Percentiles rank a stretch among this genome's conserved stretches.
These are phyloP conservation scores for Penicillium sp. DNA, from an alignment of 2,329 filamentous ascomycete genomes.

Conservation along the genomic window DNA sequence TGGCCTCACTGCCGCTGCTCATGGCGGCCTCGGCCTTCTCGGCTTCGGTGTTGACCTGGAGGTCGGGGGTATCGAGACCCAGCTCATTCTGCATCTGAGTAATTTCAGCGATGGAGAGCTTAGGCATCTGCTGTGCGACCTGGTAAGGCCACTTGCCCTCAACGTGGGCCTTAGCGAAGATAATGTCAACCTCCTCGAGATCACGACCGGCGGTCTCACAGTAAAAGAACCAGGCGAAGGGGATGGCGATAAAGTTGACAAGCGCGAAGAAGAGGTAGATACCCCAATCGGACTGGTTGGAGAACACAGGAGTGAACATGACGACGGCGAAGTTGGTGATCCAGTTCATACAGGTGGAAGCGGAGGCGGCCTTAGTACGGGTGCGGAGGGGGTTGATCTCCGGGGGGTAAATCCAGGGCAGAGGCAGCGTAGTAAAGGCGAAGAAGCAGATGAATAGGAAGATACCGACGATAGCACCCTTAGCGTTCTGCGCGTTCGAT, in stretches of 20 bases:
- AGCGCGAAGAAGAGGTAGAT: conserved; percentile 41
- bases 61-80: conserved; percentile 16
- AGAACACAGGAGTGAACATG: conserved; percentile 45
- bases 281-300: conserved; percentile 33
- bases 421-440: conserved; percentile 60
- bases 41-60: background rate
- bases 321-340: conserved; percentile 52
- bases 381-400: conserved; percentile 54
- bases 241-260: conserved; percentile 43
- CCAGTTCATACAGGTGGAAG: conserved; percentile 53
- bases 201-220: conserved; percentile 43
- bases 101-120: conserved; percentile 27
- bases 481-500: conserved; percentile 18
- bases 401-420: conserved; percentile 54
- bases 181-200: conserved; percentile 40
- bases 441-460: conserved; percentile 67
- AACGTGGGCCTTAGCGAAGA: conserved; percentile 38
- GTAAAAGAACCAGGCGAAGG: conserved; percentile 53
- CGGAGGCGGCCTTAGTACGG: conserved; percentile 50
- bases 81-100: conserved; percentile 22
- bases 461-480: conserved; percentile 52
- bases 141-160: conserved; percentile 32
- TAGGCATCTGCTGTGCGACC: conserved; percentile 27
- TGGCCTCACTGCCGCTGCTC: conserved; percentile 14
- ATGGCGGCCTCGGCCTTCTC: conserved; percentile 21